Conservation (phyloP, 495 filamentous ascomycete species). For the Hypoxylon perforatum region DNA sequence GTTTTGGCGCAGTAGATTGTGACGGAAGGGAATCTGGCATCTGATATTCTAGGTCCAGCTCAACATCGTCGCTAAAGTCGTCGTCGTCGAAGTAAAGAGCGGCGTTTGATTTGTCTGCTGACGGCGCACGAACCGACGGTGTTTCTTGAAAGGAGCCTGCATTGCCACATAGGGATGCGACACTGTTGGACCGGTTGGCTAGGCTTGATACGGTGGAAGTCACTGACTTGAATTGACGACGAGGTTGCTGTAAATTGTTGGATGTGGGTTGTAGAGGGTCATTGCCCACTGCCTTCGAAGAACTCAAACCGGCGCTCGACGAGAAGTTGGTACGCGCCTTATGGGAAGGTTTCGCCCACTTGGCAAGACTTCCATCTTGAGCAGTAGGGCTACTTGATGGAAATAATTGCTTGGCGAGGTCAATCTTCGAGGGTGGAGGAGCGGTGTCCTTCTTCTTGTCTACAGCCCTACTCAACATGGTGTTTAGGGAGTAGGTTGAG, state of each 20-base stretch:
- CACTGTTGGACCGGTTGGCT: conserved; percentile 34
- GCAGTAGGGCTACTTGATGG: conserved; percentile 60
- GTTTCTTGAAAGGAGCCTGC: conserved; percentile 57
- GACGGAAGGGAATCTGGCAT: conserved; percentile 58
- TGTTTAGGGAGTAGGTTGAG: conserved; percentile 39
- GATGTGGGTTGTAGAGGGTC: conserved; percentile 33
- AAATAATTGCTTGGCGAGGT: conserved; percentile 59
- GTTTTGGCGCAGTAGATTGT: conserved; percentile 42
- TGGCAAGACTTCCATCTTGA: conserved; percentile 47
- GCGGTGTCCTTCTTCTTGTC: conserved; percentile 46
- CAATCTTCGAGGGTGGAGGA: conserved; percentile 31
- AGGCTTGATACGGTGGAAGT: conserved; percentile 6
- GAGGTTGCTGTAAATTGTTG: conserved; percentile 30
- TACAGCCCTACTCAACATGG: conserved; percentile 53
- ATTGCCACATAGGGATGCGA: conserved; percentile 54
- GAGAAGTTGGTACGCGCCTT: conserved; percentile 40
- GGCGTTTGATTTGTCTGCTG: conserved; percentile 18
- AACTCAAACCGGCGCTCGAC: conserved; percentile 34
- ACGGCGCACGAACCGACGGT: conserved; percentile 30
- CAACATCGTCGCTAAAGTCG: conserved; percentile 78
- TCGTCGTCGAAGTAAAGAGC: conserved; percentile 67
- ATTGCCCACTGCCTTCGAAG: conserved; percentile 28
- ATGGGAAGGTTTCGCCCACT: conserved; percentile 43
- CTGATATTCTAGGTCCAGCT: conserved; percentile 70
- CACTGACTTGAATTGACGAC: conserved; percentile 23